These are phyloP conservation scores for Delphinella strobiligena DNA, from an alignment of 2,329 filamentous ascomycete genomes.

Conservation along the genomic window DNA sequence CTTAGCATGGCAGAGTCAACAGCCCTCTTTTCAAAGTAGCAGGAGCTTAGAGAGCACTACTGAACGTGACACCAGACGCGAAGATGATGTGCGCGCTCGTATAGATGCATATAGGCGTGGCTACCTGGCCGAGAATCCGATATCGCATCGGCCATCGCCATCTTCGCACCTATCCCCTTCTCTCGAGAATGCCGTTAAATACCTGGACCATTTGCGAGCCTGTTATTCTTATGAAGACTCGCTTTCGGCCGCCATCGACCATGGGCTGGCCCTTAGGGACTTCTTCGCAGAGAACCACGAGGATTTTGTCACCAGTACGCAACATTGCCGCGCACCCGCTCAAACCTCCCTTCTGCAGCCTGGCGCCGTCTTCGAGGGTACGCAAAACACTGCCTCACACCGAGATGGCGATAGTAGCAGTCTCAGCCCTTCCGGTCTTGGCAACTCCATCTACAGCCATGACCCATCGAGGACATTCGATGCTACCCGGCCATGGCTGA, in stretches of 20 bases:
- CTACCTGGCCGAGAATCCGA: constrained; percentile 21
- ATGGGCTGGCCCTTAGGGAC: constrained; percentile 41
- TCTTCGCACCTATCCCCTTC: constrained; percentile 16
- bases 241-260: constrained; percentile 39
- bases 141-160: constrained; percentile 3
- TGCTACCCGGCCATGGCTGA: constrained; percentile 26
- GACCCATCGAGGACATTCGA: constrained; percentile 19
- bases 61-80: constrained; percentile 8
- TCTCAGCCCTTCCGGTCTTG: neutral
- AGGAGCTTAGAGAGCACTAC: constrained; percentile 17
- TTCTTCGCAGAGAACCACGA: constrained; percentile 39
- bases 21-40: neutral
- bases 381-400: constrained; percentile 42
- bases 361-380: constrained; percentile 49
- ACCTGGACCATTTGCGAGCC: constrained; percentile 46
- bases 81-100: constrained; percentile 12
- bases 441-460: neutral
- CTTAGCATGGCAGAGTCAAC: constrained; percentile 13
- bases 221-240: constrained; percentile 43
- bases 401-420: neutral
- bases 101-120: constrained; percentile 22
- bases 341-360: constrained; percentile 50
- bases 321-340: constrained; percentile 36
- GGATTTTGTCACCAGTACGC: constrained; percentile 48
- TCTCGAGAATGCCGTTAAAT: constrained; percentile 49